A percentile compares a stretch with the other conserved stretches of the same genome.
Conservation (phyloP, 805 yeast genomes). For the Cyberlindnera americana region DNA sequence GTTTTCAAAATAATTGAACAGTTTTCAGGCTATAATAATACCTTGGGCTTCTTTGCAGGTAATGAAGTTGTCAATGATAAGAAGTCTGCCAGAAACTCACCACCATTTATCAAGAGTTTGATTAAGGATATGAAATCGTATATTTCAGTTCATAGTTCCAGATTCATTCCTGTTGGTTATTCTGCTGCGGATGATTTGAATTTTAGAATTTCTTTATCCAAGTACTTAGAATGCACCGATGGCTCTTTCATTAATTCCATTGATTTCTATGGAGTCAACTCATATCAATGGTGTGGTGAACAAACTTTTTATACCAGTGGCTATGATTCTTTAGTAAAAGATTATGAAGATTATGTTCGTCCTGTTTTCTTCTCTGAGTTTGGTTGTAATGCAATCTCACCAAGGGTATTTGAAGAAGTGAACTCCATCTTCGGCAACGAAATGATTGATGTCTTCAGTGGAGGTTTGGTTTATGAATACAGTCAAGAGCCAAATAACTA, state of each 20-base stretch:
- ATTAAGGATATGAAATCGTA: slow-evolving; percentile 78
- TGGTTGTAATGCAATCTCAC: slow-evolving; percentile 83
- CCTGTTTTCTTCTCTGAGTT: slow-evolving; percentile 90
- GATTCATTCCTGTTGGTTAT: slow-evolving; percentile 86
- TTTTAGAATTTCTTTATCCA: slow-evolving; percentile 72
- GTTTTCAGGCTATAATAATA: slow-evolving; percentile 81
- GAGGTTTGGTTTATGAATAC: slow-evolving; percentile 92
- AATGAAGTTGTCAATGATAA: slow-evolving; percentile 86
- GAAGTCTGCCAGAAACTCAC: slow-evolving; percentile 62
- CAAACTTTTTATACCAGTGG: slow-evolving; percentile 84
- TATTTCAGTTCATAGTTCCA: slow-evolving; percentile 51
- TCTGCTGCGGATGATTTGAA: slow-evolving; percentile 93
- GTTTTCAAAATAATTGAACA: slow-evolving; percentile 76
- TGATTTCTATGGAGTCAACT: slow-evolving; percentile 92
- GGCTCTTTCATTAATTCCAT: slow-evolving; percentile 46
- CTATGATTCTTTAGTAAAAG: slow-evolving; percentile 62
- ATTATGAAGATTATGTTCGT: slow-evolving; percentile 60
- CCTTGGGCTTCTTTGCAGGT: slow-evolving; percentile 89
- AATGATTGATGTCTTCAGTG: slow-evolving; percentile 77
- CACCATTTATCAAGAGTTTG: slow-evolving; percentile 73
- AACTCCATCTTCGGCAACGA: slow-evolving; percentile 60
- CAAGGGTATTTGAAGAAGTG: slow-evolving; percentile 78
- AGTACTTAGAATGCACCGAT: slow-evolving; percentile 70
- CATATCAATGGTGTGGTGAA: slow-evolving; percentile 95
- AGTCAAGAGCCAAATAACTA: slow-evolving; percentile 74